Percentiles rank a stretch among this genome's conserved stretches.
Conservation (phyloP, 2,329 filamentous ascomycete genomes). For the Colletotrichum sp. region DNA sequence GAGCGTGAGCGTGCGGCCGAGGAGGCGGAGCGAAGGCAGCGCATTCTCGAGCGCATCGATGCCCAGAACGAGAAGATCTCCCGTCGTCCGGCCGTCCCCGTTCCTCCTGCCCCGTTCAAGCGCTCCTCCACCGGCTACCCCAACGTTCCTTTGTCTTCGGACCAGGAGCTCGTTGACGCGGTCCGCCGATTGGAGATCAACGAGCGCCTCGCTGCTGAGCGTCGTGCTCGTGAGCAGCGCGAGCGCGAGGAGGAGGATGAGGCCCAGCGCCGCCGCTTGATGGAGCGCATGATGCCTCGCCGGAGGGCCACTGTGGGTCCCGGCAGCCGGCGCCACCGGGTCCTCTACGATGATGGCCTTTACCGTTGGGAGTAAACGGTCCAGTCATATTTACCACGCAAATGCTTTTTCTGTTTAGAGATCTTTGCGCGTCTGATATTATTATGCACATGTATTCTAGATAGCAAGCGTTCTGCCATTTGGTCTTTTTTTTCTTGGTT, state of each 20-base stretch:
- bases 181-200: constrained; percentile 37
- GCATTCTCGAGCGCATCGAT: constrained; percentile 38
- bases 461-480: constrained; percentile 8
- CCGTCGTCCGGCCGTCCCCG: constrained; percentile 37
- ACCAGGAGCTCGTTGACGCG: constrained; percentile 37
- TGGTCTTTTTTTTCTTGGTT: background rate
- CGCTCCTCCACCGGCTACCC: constrained; percentile 17
- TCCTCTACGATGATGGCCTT: constrained; percentile 41
- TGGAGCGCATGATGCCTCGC: constrained; percentile 44
- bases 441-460: background rate
- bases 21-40: constrained; percentile 29
- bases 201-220: constrained; percentile 16
- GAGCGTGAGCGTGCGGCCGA: constrained; percentile 30
- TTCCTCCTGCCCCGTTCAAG: background rate
- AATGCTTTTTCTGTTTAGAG: background rate
- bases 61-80: constrained; percentile 48
- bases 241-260: constrained; percentile 40
- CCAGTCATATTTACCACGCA: background rate
- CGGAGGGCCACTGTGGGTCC: constrained; percentile 41
- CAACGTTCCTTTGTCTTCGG: background rate
- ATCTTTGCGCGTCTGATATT: background rate
- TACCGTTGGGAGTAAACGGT: constrained; percentile 44
- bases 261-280: constrained; percentile 42
- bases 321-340: constrained; percentile 38
- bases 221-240: constrained; percentile 35